Evolutionary conservation across 176 grass and related monocot genomes (phyloP).

Genomic region (Avena insularis): DNA sequence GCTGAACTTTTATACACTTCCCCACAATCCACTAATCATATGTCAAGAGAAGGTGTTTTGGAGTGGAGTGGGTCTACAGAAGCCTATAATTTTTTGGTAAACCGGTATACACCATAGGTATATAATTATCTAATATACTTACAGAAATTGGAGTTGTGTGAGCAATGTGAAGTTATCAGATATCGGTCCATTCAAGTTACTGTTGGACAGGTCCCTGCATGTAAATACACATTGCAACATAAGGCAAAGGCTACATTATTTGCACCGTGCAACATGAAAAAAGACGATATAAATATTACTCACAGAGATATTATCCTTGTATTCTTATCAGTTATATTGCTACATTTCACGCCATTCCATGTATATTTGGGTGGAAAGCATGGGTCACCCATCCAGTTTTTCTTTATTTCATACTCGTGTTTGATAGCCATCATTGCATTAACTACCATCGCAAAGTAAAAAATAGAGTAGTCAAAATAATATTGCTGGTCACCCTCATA

Average conservation of each 20-base stretch:
- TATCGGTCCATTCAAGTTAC: slow-evolving; percentile 3
- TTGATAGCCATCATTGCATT: neutral
- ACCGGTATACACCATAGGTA: neutral
- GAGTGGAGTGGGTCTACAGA: neutral
- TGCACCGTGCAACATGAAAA: neutral
- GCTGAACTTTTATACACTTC: neutral
- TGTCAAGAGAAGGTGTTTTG: neutral
- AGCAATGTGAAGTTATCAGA: neutral
- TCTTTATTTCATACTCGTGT: neutral
- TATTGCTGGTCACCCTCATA: neutral
- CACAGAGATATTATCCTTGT: slow-evolving; percentile 2
- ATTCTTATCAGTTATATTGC: neutral
- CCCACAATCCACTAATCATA: neutral
- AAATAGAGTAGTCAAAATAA: neutral
- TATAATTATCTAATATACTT: slow-evolving; percentile 30
- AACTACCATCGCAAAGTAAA: neutral
- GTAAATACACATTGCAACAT: neutral
- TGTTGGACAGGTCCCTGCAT: neutral
- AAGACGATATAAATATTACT: neutral
- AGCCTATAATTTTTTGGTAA: neutral
- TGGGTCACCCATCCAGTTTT: neutral
- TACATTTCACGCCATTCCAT: neutral
- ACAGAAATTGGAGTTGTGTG: slow-evolving; percentile 33
- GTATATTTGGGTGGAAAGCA: neutral
- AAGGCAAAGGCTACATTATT: neutral